Evolutionary conservation across 768 basidiomycete species (phyloP).

Genomic region (Pulveroboletus frians): DNA sequence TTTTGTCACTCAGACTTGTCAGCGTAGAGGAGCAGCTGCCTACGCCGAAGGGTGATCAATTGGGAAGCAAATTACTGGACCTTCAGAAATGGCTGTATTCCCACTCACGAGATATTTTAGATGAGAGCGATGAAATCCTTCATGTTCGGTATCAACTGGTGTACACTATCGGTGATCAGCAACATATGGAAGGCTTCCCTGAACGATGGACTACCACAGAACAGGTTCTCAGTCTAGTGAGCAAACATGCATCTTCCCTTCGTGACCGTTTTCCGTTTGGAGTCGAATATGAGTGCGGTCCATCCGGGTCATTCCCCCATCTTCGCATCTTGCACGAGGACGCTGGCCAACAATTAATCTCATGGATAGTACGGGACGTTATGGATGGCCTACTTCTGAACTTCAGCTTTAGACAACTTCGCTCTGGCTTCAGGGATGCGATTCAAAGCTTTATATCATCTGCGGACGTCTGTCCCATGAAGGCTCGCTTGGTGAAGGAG

Average conservation of each 20-base stretch:
- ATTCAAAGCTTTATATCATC: neutral
- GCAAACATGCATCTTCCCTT: neutral
- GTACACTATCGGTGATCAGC: constrained; percentile 28
- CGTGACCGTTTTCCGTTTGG: too few relatives aligned
- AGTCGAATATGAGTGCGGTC: neutral
- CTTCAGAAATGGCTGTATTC: constrained; percentile 18
- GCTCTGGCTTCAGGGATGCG: neutral
- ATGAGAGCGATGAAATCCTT: constrained; percentile 25
- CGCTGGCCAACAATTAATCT: neutral
- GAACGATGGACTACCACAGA: constrained; percentile 31
- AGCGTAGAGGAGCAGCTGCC: constrained; percentile 32
- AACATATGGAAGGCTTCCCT: constrained; percentile 25
- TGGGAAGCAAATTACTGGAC: constrained; percentile 12
- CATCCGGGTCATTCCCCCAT: constrained; percentile 14
- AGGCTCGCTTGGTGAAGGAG: neutral
- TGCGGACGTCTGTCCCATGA: too few relatives aligned
- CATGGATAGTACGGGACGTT: neutral
- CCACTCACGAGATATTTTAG: constrained; percentile 18
- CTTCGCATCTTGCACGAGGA: constrained; percentile 10
- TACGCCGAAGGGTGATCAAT: neutral
- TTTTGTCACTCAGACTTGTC: constrained; percentile 44
- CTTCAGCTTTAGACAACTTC: constrained; percentile 8
- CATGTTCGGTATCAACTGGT: constrained; percentile 31
- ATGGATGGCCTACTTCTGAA: constrained; percentile 9
- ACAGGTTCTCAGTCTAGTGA: constrained; percentile 20